phyloP scores from a whole-genome alignment of 108 stramenopile genomes.

The Bacterosira constricta region DNA sequence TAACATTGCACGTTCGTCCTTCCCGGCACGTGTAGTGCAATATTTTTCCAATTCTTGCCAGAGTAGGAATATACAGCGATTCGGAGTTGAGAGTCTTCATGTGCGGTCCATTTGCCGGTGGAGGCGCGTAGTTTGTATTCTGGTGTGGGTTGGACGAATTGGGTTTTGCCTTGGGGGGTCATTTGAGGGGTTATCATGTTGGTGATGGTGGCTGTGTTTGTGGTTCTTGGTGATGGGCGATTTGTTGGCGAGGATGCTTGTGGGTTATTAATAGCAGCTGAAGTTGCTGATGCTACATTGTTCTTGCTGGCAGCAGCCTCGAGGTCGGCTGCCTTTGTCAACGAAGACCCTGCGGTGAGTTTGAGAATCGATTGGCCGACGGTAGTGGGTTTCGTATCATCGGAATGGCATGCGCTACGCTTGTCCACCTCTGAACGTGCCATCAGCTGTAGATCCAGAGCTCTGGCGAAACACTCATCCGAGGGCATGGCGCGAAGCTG shows the following conservation, averaged over 20 bases:
- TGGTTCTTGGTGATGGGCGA: background rate
- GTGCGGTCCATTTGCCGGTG: constrained; percentile 86
- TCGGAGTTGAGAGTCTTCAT: constrained; percentile 74
- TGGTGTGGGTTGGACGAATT: constrained; percentile 3
- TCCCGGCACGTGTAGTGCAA: constrained; percentile 73
- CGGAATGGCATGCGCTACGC: too few species aligned
- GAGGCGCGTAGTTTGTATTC: constrained; percentile 73
- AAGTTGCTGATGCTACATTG: background rate
- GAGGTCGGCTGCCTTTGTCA: background rate
- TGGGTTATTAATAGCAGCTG: too few species aligned
- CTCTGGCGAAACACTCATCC: too few species aligned
- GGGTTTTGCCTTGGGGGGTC: constrained; percentile 14
- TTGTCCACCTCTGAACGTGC: too few species aligned
- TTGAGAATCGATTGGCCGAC: too few species aligned
- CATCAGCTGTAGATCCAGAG: too few species aligned
- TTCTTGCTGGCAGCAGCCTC: too few species aligned
- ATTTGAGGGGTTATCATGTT: background rate
- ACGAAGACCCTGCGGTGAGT: too few species aligned
- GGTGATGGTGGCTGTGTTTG: background rate
- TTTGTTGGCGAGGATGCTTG: too few species aligned
- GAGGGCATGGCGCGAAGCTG: too few species aligned
- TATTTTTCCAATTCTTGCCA: constrained; percentile 96
- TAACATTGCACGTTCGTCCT: constrained; percentile 94
- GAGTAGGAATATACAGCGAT: constrained; percentile 81
- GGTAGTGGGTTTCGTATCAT: too few species aligned